Evolutionary conservation across 257 asterid species (phyloP), one percentile per base, ranked within the genome.

Genomic region (Fraxinus americana): DNA sequence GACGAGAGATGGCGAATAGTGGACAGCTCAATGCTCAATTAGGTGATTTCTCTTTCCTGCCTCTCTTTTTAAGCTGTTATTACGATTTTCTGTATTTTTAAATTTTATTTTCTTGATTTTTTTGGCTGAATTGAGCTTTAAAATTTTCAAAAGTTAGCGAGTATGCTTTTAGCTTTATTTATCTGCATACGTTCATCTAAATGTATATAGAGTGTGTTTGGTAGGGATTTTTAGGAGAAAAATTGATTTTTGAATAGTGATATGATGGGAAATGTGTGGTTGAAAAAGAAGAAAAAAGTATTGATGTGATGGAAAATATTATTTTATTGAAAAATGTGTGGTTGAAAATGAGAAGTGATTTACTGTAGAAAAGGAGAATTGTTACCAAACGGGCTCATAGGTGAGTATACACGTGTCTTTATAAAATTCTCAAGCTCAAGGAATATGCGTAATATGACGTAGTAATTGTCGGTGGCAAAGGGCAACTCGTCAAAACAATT

Each of bases 21-120:
- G 83, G 89, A 72, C 85, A 88, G 27, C 27, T 25, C 27, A 25
- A 25, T 25, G 27, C 92, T 74, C 92, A 86, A 85, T 82, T 88
- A 85, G 92, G 90, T 88, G 75, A 77, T 10, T 73, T 69, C 72
- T 74, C 17, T 39, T 27, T 45, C 30, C 2, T 1, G 14, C 5
- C 39, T 0, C 41, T 36, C 41, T 7, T 36, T 36, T 7, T 36
- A 6, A 50, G 27, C 76, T 63, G 65, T 17, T 7, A 21, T 52
- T 57, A 11, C 27, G 39, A 29, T 5, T 41, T 25, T 8, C 9
- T 70, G n/a, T 73, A 54, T 2, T 30, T 21, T 48, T 30, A 54
- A 14, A 61, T 32, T 30, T 57, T 14, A 3, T 57, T 57, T 36
- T 36, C 8, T 5, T 5, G 35, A 34, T 34, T 59, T 23, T 8